A percentile compares a stretch with the other conserved stretches of the same genome.
Conservation (phyloP, 257 asterid species). For the Fraxinus cuspidata region DNA sequence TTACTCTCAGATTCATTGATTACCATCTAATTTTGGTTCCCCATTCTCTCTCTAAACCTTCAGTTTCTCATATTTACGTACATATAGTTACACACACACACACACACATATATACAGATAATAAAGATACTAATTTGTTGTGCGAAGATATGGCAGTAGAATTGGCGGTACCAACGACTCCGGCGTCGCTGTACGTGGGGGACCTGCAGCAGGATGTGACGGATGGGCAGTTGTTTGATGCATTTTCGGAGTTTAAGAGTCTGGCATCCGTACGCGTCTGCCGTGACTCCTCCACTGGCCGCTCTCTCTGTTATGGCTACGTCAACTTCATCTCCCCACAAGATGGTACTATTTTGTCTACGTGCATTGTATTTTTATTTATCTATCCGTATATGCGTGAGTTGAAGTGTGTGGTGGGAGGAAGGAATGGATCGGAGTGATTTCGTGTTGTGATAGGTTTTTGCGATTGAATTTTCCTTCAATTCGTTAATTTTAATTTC, state of each 20-base stretch:
- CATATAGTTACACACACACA: neutral
- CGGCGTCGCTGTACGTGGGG: slow-evolving; percentile 58
- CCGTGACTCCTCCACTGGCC: slow-evolving; percentile 51
- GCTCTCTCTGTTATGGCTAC: slow-evolving; percentile 58
- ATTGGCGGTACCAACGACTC: slow-evolving; percentile 26
- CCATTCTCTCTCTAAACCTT: slow-evolving; percentile 14
- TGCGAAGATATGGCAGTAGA: slow-evolving; percentile 39
- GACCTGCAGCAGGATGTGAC: slow-evolving; percentile 51
- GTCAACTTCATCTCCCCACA: slow-evolving; percentile 49
- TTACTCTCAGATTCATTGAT: slow-evolving; percentile 2
- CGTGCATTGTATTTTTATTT: neutral
- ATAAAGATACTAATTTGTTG: neutral
- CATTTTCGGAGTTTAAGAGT: slow-evolving; percentile 44
- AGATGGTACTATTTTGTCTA: slow-evolving; percentile 36
- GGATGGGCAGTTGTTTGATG: slow-evolving; percentile 42
- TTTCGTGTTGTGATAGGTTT: neutral
- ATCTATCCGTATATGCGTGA: neutral
- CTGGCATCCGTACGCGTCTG: slow-evolving; percentile 57
- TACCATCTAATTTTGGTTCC: neutral
- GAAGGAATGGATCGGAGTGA: slow-evolving; percentile 2
- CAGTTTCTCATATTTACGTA: neutral
- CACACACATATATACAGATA: neutral
- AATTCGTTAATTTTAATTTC: neutral
- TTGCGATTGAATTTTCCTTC: slow-evolving; percentile 5
- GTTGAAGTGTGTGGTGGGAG: neutral